Evolutionary conservation across 139 green algal genomes (phyloP).

Genomic region (Marvania coccoides): DNA sequence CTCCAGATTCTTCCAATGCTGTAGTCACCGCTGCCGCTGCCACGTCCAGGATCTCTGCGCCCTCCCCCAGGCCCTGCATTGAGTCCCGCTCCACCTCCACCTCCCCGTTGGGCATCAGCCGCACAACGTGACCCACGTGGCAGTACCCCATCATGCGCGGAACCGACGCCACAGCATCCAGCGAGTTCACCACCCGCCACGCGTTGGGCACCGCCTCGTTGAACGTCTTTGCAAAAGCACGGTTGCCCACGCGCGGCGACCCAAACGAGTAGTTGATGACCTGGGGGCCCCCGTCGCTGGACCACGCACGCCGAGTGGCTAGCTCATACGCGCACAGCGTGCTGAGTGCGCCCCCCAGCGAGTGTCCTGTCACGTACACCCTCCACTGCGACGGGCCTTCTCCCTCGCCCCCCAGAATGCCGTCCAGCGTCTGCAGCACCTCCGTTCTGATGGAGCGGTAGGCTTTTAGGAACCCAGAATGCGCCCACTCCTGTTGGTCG

Average conservation of each 20-base stretch:
- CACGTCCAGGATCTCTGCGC: constrained; percentile 1
- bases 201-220: constrained; percentile 42
- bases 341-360: constrained; percentile 73
- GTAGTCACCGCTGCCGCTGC: background rate
- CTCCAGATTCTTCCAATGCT: background rate
- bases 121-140: constrained; percentile 51
- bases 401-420: constrained; percentile 11
- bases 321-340: constrained; percentile 75
- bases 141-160: constrained; percentile 68
- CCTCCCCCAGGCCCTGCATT: constrained; percentile 1
- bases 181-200: constrained; percentile 64
- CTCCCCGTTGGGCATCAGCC: constrained; percentile 5
- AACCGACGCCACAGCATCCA: constrained; percentile 56
- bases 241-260: constrained; percentile 68
- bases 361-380: constrained; percentile 67
- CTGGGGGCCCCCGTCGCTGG: background rate
- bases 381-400: constrained; percentile 17
- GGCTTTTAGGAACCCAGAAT: constrained; percentile 28
- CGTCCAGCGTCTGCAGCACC: constrained; percentile 42
- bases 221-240: constrained; percentile 52
- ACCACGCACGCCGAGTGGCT: constrained; percentile 24
- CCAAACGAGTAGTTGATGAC: constrained; percentile 74
- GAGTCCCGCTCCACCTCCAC: constrained; percentile 5
- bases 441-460: constrained; percentile 23
- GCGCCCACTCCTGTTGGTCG: constrained; percentile 21